A percentile compares a stretch with the other conserved stretches of the same genome.
Evolutionary conservation across 2,329 filamentous ascomycete species (phyloP).

Genomic region (Neoarthrinium moseri): DNA sequence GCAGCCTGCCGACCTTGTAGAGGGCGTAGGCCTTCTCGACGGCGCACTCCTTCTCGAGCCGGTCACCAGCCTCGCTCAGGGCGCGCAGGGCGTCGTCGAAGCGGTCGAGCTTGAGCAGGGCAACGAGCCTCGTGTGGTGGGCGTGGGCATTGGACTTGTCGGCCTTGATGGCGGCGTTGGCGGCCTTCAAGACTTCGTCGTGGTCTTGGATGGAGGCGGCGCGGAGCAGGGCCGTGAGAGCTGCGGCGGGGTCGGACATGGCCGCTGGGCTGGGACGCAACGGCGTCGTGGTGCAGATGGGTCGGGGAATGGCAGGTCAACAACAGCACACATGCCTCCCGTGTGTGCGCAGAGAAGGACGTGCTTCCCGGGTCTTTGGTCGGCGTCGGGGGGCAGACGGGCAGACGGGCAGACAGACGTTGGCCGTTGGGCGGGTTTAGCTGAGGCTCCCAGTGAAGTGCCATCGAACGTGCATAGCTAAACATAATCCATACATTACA

Average conservation of each 20-base stretch:
- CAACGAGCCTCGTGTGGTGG: constrained; percentile 69
- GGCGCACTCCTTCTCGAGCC: constrained; percentile 57
- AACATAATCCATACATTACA: too few species aligned
- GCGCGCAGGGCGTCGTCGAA: constrained; percentile 74
- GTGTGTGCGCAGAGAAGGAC: too few species aligned
- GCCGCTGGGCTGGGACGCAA: neutral
- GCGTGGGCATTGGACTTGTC: constrained; percentile 56
- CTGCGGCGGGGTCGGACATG: constrained; percentile 45
- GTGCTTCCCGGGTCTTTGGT: too few species aligned
- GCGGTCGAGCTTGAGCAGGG: constrained; percentile 78
- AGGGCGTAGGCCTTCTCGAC: constrained; percentile 80
- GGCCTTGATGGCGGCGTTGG: constrained; percentile 60
- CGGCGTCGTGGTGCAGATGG: too few species aligned
- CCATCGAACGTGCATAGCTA: too few species aligned
- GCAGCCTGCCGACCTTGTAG: constrained; percentile 73
- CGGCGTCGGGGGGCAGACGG: too few species aligned
- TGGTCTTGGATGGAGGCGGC: constrained; percentile 65
- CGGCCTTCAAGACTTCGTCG: constrained; percentile 66
- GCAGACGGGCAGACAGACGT: too few species aligned
- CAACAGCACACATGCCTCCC: too few species aligned
- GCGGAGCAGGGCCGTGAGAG: constrained; percentile 54
- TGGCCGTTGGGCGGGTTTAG: too few species aligned
- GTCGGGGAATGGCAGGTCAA: too few species aligned
- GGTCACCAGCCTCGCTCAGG: constrained; percentile 62
- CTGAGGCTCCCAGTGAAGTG: too few species aligned